Percentiles rank a stretch among this genome's conserved stretches.
Conservation (phyloP, 495 filamentous ascomycete genomes). For the Entonaema liquescens region DNA sequence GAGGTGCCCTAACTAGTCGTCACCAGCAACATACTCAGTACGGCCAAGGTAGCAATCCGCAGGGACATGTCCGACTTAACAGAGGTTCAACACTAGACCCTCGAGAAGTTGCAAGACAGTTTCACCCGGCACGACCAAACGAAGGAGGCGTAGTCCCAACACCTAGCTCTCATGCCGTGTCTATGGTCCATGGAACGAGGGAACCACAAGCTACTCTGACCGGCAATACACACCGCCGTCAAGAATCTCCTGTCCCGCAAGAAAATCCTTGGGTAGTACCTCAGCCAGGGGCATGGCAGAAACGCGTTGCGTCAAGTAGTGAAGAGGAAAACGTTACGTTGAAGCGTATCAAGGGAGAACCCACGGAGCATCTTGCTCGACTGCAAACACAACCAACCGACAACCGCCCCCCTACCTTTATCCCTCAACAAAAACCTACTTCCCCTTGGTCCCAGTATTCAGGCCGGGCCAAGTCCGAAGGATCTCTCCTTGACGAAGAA, state of each 20-base stretch:
- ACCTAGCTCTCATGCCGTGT: not conserved
- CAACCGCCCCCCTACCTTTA: too few species aligned
- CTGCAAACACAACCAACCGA: not conserved
- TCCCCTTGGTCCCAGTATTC: too few species aligned
- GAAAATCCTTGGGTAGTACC: not conserved
- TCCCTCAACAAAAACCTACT: too few species aligned
- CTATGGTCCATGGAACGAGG: not conserved
- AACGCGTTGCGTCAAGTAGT: not conserved
- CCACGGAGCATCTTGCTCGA: not conserved
- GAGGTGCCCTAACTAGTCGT: not conserved
- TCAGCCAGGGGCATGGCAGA: not conserved
- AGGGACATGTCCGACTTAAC: not conserved
- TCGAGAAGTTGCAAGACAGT: not conserved
- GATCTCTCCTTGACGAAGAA: constrained; percentile 8
- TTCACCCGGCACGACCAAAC: not conserved
- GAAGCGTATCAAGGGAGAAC: not conserved
- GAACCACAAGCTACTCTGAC: not conserved
- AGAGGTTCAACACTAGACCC: not conserved
- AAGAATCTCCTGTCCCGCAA: not conserved
- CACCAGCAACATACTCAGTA: not conserved
- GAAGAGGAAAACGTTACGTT: not conserved
- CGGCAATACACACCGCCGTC: not conserved
- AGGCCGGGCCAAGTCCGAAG: too few species aligned
- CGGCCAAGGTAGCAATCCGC: not conserved
- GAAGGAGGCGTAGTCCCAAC: not conserved